phyloP scores from a whole-genome alignment of 495 filamentous ascomycete species.

The Delitschia confertaspora region DNA sequence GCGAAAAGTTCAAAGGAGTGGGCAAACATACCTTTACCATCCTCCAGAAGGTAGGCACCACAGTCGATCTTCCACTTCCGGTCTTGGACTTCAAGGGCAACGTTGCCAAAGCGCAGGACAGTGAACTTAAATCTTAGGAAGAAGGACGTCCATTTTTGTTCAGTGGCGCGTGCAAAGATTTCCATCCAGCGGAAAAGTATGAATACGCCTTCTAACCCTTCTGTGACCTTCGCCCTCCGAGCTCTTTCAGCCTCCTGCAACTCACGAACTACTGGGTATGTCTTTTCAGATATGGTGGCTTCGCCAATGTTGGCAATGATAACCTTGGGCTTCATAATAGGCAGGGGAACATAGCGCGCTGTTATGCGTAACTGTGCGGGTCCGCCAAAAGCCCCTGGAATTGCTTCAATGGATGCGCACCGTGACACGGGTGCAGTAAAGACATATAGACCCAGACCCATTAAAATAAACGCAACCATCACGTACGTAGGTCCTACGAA shows the following conservation, averaged over 20 bases:
- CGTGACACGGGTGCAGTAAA: conserved; percentile 8
- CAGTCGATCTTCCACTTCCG: conserved; percentile 25
- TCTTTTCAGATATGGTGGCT: conserved; percentile 7
- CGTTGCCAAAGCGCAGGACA: conserved; percentile 16
- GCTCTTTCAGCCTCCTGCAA: conserved; percentile 11
- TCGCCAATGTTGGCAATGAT: conserved; percentile 7
- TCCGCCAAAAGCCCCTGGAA: conserved; percentile 6
- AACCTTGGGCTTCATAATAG: conserved; percentile 5
- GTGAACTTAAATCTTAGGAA: conserved; percentile 20
- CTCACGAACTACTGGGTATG: conserved; percentile 9
- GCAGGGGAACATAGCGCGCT: conserved; percentile 6
- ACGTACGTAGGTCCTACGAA: conserved; percentile 19
- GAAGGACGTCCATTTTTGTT: conserved; percentile 22
- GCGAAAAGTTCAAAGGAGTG: background rate
- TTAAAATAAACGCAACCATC: conserved; percentile 1
- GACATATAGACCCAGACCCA: conserved; percentile 11
- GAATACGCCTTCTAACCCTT: conserved; percentile 15
- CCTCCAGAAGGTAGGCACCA: conserved; percentile 14
- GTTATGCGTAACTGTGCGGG: conserved; percentile 10
- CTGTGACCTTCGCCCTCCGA: conserved; percentile 6
- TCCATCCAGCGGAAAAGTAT: conserved; percentile 8
- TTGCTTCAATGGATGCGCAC: conserved; percentile 8
- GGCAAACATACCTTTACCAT: conserved; percentile 16
- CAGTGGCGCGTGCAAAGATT: conserved; percentile 9
- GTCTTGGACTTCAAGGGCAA: conserved; percentile 6